Conservation (phyloP, 257 asterid species). For the Striga asiatica region DNA sequence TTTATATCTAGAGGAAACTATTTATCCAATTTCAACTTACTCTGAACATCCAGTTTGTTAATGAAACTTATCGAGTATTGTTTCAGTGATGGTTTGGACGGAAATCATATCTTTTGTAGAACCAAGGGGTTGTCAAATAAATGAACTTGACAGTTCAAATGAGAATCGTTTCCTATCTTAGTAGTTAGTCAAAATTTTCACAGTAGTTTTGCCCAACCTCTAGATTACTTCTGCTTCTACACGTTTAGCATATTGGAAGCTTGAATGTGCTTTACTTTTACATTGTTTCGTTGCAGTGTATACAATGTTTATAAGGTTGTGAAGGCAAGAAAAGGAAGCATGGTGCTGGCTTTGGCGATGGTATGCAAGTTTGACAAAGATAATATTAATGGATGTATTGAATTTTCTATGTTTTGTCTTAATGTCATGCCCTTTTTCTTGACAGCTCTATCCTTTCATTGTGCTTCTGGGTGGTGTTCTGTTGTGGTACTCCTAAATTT, state of each 20-base stretch:
- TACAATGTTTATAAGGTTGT: constrained; percentile 77
- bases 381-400: background rate
- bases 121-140: background rate
- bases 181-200: background rate
- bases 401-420: constrained; percentile 3
- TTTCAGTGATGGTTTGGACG: background rate
- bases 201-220: constrained; percentile 3
- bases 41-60: background rate
- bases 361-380: constrained; percentile 25
- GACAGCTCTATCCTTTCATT: constrained; percentile 79
- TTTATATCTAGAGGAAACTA: background rate
- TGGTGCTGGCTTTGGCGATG: constrained; percentile 89
- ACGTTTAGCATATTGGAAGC: constrained; percentile 1
- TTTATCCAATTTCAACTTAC: constrained; percentile 1
- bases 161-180: background rate
- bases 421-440: constrained; percentile 14
- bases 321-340: constrained; percentile 78
- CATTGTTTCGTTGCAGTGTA: constrained; percentile 42
- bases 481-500: constrained; percentile 45
- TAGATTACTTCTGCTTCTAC: constrained; percentile 8
- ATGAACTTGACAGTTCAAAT: background rate
- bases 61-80: background rate
- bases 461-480: constrained; percentile 80
- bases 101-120: background rate
- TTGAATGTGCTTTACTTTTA: constrained; percentile 2